Conservation (phyloP, 495 filamentous ascomycete species). For the Podospora tetraspora region DNA sequence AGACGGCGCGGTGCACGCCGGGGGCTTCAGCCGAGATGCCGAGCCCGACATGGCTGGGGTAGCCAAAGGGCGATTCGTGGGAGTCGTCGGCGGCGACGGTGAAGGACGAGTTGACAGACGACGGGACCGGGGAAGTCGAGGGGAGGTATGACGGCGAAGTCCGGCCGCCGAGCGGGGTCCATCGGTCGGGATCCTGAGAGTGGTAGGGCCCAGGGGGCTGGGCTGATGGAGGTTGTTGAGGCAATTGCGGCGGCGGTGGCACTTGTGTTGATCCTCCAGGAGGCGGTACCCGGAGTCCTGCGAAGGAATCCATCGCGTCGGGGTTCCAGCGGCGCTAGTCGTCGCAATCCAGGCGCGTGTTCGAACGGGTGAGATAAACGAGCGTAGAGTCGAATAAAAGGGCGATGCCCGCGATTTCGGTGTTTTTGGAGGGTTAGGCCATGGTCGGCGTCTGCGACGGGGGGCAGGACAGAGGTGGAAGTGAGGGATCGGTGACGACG, state of each 20-base stretch:
- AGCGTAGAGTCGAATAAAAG: not conserved
- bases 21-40: not conserved
- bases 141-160: not conserved
- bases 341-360: not conserved
- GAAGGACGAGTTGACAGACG: slow-evolving; percentile 1
- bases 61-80: not conserved
- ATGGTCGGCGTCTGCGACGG: not conserved
- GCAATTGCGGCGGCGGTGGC: not conserved
- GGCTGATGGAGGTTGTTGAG: not conserved
- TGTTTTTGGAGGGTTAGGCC: not conserved
- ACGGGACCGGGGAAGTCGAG: not conserved
- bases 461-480: not conserved
- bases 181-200: not conserved
- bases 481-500: not conserved
- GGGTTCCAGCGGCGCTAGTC: not conserved
- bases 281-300: not conserved
- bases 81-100: not conserved
- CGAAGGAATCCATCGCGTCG: not conserved
- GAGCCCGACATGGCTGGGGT: not conserved
- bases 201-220: not conserved
- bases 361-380: not conserved
- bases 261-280: not conserved
- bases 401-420: not conserved
- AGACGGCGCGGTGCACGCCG: slow-evolving; percentile 1
- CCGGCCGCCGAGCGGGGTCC: not conserved